These are phyloP conservation scores for Trichoderma oligosporum DNA, from an alignment of 2,329 filamentous ascomycete genomes.

Conservation along the genomic window DNA sequence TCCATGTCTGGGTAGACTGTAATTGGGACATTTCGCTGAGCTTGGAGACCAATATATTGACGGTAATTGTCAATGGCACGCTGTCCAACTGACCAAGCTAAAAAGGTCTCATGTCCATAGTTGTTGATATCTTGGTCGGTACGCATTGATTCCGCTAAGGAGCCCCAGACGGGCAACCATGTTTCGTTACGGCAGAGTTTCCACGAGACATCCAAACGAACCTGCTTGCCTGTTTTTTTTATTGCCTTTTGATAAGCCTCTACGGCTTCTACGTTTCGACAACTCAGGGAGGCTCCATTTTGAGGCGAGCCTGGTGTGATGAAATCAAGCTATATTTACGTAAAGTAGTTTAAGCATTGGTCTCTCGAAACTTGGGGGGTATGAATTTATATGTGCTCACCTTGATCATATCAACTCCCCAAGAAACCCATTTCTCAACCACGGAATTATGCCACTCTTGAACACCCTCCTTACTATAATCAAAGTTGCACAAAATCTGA, in stretches of 20 bases:
- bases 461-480: conserved; percentile 17
- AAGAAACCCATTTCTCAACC: conserved; percentile 17
- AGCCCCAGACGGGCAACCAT: conserved; percentile 19
- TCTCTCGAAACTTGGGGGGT: not conserved
- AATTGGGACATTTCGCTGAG: conserved; percentile 15
- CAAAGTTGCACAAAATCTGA: conserved; percentile 20
- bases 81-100: conserved; percentile 17
- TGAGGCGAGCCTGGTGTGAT: conserved; percentile 18
- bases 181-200: conserved; percentile 21
- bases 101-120: conserved; percentile 18
- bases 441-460: conserved; percentile 20
- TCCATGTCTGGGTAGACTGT: conserved; percentile 17
- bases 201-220: conserved; percentile 19
- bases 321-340: conserved; percentile 11
- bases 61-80: conserved; percentile 20
- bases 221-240: conserved; percentile 10
- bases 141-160: conserved; percentile 16
- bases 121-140: conserved; percentile 19
- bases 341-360: not conserved
- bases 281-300: conserved; percentile 19
- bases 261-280: conserved; percentile 14
- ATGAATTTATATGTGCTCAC: not conserved
- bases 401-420: conserved; percentile 21
- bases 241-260: conserved; percentile 17
- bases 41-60: conserved; percentile 19